phyloP scores from a whole-genome alignment of 208 protist genomes.

The Leishmania tropica region DNA sequence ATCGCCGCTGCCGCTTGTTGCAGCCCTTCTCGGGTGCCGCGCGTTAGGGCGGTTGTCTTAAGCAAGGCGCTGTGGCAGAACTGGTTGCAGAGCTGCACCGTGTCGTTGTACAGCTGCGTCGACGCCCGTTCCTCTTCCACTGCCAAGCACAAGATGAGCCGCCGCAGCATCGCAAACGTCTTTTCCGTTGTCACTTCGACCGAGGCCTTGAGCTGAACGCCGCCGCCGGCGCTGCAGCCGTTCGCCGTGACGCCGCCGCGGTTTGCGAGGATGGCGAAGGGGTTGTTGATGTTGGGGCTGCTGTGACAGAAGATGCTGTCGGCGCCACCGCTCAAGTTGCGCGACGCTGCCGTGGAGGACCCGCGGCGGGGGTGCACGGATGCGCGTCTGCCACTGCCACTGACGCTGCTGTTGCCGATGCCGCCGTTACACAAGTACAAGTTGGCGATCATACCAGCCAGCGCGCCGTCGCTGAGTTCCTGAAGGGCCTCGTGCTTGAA shows the following conservation, averaged over 20 bases:
- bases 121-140: conserved; percentile 52
- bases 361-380: conserved; percentile 27
- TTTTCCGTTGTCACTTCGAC: conserved; percentile 18
- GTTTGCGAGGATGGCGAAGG: conserved; percentile 1
- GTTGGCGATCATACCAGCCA: conserved; percentile 29
- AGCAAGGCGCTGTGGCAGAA: conserved; percentile 44
- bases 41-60: conserved; percentile 36
- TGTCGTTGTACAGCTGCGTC: conserved; percentile 52
- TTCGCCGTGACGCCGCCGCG: neutral
- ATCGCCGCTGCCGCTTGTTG: conserved; percentile 40
- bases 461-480: conserved; percentile 35
- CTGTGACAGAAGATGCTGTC: conserved; percentile 1
- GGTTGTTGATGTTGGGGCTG: conserved; percentile 8
- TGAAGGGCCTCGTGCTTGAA: conserved; percentile 41
- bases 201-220: neutral
- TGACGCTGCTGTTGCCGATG: neutral
- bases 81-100: conserved; percentile 35
- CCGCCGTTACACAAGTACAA: conserved; percentile 26
- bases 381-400: conserved; percentile 1
- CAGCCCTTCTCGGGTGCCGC: conserved; percentile 51
- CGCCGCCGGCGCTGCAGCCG: neutral
- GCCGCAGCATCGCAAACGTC: conserved; percentile 35
- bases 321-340: neutral
- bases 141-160: conserved; percentile 53
- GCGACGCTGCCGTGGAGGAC: neutral